phyloP scores from a whole-genome alignment of 1,284 basidiomycete species.

The Anthracocystis setariae region DNA sequence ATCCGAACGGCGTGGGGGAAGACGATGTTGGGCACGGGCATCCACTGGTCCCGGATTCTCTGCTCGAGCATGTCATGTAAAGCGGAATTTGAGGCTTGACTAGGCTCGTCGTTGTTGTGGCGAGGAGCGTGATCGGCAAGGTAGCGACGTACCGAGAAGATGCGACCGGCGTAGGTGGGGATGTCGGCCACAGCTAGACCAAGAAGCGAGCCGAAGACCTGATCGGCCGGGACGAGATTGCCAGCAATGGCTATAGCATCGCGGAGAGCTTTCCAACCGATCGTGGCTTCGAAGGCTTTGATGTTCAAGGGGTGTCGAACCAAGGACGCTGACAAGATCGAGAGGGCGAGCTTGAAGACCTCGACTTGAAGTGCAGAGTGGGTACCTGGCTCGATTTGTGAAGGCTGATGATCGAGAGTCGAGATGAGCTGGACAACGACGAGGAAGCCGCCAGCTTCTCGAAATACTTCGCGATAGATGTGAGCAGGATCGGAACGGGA shows the following conservation, averaged over 20 bases:
- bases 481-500: constrained; percentile 16
- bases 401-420: constrained; percentile 28
- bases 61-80: not conserved
- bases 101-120: not conserved
- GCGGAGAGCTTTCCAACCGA: constrained; percentile 55
- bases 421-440: constrained; percentile 59
- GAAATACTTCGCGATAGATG: constrained; percentile 49
- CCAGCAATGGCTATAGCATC: constrained; percentile 32
- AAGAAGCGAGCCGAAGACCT: constrained; percentile 48
- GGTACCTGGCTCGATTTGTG: constrained; percentile 1
- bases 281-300: constrained; percentile 42
- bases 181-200: constrained; percentile 58
- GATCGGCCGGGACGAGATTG: constrained; percentile 11
- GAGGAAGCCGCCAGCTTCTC: constrained; percentile 57
- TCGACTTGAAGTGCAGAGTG: constrained; percentile 35
- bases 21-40: constrained; percentile 14
- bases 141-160: constrained; percentile 24
- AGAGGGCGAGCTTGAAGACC: constrained; percentile 54
- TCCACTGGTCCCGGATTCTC: constrained; percentile 28
- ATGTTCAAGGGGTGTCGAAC: constrained; percentile 49
- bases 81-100: not conserved
- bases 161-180: constrained; percentile 22
- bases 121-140: constrained; percentile 6
- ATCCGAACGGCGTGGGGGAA: constrained; percentile 23
- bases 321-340: constrained; percentile 55